phyloP scores from a whole-genome alignment of 1,139 yeast genomes.

The Suhomyces maxii region DNA sequence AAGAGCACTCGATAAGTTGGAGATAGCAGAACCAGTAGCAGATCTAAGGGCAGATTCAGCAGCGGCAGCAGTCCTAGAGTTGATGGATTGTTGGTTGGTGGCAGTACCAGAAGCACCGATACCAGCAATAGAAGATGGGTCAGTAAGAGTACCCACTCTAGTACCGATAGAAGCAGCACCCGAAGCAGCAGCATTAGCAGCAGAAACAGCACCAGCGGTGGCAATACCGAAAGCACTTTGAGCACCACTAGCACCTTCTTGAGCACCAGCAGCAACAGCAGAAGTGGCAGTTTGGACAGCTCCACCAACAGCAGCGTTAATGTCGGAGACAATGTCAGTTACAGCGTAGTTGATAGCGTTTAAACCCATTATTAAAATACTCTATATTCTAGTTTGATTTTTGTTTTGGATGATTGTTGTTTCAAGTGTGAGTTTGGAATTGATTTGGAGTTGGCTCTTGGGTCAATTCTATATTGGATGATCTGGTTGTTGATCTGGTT shows the following conservation, averaged over 20 bases:
- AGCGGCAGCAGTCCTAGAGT: slow-evolving; percentile 1
- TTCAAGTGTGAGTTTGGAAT: background rate
- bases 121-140: slow-evolving; percentile 1
- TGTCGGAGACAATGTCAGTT: slow-evolving; percentile 8
- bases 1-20: background rate
- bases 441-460: too few relatives aligned
- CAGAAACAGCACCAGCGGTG: slow-evolving; percentile 11
- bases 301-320: slow-evolving; percentile 12
- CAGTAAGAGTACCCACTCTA: slow-evolving; percentile 1
- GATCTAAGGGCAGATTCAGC: slow-evolving; percentile 5
- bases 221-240: slow-evolving; percentile 12
- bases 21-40: background rate
- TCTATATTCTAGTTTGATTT: background rate
- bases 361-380: slow-evolving; percentile 7
- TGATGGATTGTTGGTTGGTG: background rate
- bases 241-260: slow-evolving; percentile 17
- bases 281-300: slow-evolving; percentile 12
- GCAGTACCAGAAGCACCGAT: slow-evolving; percentile 1
- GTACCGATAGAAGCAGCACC: slow-evolving; percentile 5
- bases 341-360: slow-evolving; percentile 21
- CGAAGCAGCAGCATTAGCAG: slow-evolving; percentile 2
- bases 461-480: background rate
- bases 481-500: background rate
- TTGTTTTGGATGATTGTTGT: background rate
- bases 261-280: slow-evolving; percentile 10